A percentile compares a stretch with the other conserved stretches of the same genome.
These are phyloP conservation scores for Venustampulla echinocandica DNA, from an alignment of 495 filamentous ascomycete species.

Conservation along the genomic window DNA sequence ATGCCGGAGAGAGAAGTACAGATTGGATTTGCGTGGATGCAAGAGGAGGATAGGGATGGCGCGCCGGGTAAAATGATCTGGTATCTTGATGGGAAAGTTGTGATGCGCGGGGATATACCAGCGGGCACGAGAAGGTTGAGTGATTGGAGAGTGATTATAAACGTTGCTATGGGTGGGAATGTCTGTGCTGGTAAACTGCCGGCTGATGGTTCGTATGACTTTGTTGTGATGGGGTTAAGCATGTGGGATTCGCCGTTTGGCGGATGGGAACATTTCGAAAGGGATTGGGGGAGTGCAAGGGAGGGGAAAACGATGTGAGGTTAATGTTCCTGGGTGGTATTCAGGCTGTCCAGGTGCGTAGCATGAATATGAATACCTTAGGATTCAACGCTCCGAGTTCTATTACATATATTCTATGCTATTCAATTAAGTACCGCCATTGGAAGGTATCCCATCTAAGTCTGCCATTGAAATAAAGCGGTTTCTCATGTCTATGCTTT, in stretches of 20 bases:
- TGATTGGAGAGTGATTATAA: conserved; percentile 33
- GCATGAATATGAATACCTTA: no score
- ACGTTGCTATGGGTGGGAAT: conserved; percentile 39
- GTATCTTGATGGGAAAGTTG: conserved; percentile 35
- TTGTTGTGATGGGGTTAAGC: conserved; percentile 31
- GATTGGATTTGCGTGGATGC: conserved; percentile 34
- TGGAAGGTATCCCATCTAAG: no score
- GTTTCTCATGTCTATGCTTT: no score
- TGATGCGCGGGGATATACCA: conserved; percentile 35
- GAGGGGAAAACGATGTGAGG: conserved; percentile 25
- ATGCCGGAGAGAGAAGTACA: conserved; percentile 10
- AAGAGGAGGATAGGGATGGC: conserved; percentile 22
- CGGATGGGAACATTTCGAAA: conserved; percentile 33
- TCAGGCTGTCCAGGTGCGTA: no score
- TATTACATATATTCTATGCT: no score
- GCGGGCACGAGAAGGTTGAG: conserved; percentile 31
- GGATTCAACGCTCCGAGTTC: no score
- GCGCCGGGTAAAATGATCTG: conserved; percentile 27
- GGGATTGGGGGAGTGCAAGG: conserved; percentile 25
- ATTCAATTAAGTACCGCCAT: no score
- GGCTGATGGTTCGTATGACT: conserved; percentile 31
- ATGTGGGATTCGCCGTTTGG: conserved; percentile 30
- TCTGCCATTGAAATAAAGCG: no score
- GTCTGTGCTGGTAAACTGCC: conserved; percentile 33
- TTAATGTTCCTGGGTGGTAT: no score